Conservation (phyloP, 2,329 filamentous ascomycete species). For the Colletotrichum orbiculare region DNA sequence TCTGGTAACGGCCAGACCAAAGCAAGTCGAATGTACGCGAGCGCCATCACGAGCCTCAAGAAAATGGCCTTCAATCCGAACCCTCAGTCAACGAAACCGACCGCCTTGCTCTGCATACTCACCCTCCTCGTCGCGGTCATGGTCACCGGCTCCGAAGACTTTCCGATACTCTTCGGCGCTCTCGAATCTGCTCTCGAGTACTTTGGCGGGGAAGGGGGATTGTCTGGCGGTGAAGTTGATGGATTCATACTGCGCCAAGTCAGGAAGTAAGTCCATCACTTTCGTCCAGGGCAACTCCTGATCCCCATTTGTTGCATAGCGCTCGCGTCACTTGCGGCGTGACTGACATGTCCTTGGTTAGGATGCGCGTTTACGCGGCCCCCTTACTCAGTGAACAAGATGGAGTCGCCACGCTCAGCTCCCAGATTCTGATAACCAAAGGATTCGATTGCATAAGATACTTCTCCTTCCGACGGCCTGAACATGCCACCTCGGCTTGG, state of each 20-base stretch:
- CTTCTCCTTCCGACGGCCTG: slow-evolving; percentile 9
- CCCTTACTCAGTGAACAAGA: slow-evolving; percentile 11
- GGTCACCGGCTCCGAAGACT: slow-evolving; percentile 43
- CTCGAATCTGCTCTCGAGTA: slow-evolving; percentile 41
- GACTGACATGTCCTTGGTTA: not conserved
- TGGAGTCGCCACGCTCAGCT: slow-evolving; percentile 6
- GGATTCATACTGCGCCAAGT: too few relatives aligned
- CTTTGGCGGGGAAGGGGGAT: slow-evolving; percentile 39
- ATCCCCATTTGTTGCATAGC: not conserved
- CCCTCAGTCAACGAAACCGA: not conserved
- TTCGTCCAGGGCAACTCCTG: too few relatives aligned
- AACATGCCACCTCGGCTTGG: slow-evolving; percentile 1
- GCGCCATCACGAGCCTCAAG: not conserved
- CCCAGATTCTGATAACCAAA: not conserved
- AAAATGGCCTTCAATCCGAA: not conserved
- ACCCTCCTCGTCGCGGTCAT: slow-evolving; percentile 40
- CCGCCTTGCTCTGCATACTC: slow-evolving; percentile 39
- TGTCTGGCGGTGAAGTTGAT: slow-evolving; percentile 36
- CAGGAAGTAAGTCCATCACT: too few relatives aligned
- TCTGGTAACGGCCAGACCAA: too few relatives aligned
- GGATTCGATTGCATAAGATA: slow-evolving; percentile 8
- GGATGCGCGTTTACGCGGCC: slow-evolving; percentile 23
- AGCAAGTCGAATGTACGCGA: not conserved
- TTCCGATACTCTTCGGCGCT: slow-evolving; percentile 40
- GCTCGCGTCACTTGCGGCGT: slow-evolving; percentile 2